Conservation (phyloP, 1,139 yeast genomes). For the Suhomyces taliae region DNA sequence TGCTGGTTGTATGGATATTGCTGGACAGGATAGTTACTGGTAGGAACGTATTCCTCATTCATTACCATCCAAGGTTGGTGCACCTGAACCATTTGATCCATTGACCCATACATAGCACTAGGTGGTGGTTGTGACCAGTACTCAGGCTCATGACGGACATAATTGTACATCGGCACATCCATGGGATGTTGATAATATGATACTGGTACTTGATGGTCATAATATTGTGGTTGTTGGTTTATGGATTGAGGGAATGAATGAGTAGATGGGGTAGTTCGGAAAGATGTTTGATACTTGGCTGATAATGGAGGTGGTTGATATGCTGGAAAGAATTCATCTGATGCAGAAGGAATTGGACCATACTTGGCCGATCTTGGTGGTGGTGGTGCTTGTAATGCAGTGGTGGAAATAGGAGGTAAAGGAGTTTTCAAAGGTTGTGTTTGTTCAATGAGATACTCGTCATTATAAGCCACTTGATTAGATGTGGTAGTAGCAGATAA, state of each 20-base stretch:
- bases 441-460: constrained; percentile 50
- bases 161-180: constrained; percentile 8
- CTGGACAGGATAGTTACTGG: constrained; percentile 13
- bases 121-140: constrained; percentile 22
- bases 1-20: constrained; percentile 5
- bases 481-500: constrained; percentile 6
- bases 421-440: constrained; percentile 37
- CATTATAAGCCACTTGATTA: constrained; percentile 39
- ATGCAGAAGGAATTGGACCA: constrained; percentile 12
- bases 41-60: constrained; percentile 18
- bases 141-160: constrained; percentile 21
- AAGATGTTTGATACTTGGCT: constrained; percentile 20
- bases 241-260: constrained; percentile 12
- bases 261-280: constrained; percentile 15
- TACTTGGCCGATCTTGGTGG: constrained; percentile 19
- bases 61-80: constrained; percentile 15
- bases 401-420: constrained; percentile 15
- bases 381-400: constrained; percentile 11
- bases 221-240: constrained; percentile 14
- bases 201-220: constrained; percentile 9
- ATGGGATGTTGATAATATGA: constrained; percentile 10
- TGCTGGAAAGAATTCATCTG: constrained; percentile 24
- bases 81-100: constrained; percentile 14
- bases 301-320: constrained; percentile 19
- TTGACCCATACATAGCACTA: constrained; percentile 11